Evolutionary conservation across 768 basidiomycete species (phyloP), one percentile per base, ranked within the genome.

Genomic region (Cystofilobasidium capitatum): DNA sequence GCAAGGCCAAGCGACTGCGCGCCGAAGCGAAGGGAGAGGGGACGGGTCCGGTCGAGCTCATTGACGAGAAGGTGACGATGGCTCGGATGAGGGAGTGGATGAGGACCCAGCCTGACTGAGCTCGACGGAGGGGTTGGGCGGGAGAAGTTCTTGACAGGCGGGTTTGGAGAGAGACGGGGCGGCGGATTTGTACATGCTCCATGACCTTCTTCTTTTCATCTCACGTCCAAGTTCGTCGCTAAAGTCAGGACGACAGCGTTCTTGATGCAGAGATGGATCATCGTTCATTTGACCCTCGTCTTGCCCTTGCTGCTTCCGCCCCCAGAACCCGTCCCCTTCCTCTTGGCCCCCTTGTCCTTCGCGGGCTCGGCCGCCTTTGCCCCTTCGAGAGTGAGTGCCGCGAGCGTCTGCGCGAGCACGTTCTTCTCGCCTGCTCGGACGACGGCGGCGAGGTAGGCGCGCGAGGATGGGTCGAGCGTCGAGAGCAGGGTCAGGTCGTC

Each of bases 281-380:
- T n/a, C 49, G 51, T 31, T 55, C 51, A 55, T 55, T 55, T 55
- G 51, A 55, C 33, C 51, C 51, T 55, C 31, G 51, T 31, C 51
- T 55, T 55, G 51, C 51, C 51, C 31, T 55, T 55, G 3, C 12
- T 31, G 10, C 51, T 31, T 6, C 29, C 51, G 51, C 5, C n/a
- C n/a, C n/a, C n/a, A n/a, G n/a, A n/a, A n/a, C n/a, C 72, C 20
- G 61, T 69, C 20, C 62, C 67, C 51, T 74, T 71, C 16, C 69
- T 58, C 26, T 75, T 63, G 17, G 71, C 70, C 12, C 66, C 69
- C 44, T 71, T 67, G 31, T 76, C 72, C 36, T 80, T 72, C 58
- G 58, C 61, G 22, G 60, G 51, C 1, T 22, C 55, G n/a, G 54
- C 47, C 59, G 24, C 51, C 20, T 31, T 36, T 36, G 22, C 20